A percentile compares a stretch with the other conserved stretches of the same genome.
phyloP scores from a whole-genome alignment of 345 rosid genomes.

The thale cress (Arabidopsis thaliana) region TAIR10.1 NC_003074.8:73001-73500 shows the following conservation, averaged over 20 bases:
- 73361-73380: conserved; percentile 11
- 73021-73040: conserved; percentile 65
- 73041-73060: conserved; percentile 67
- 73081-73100: conserved; percentile 89
- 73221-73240: background rate
- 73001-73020: conserved; percentile 67
- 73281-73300: background rate
- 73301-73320: background rate
- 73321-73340: conserved; percentile 10
- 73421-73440: conserved; percentile 25
- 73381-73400: conserved; percentile 43
- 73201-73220: background rate
- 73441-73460: conserved; percentile 33
- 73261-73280: conserved; percentile 1
- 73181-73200: conserved; percentile 1
- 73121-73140: conserved; percentile 76
- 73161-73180: background rate
- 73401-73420: conserved; percentile 37
- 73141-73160: conserved; percentile 50
- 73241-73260: background rate
- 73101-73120: conserved; percentile 64
- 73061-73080: conserved; percentile 80
- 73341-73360: background rate
- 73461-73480: conserved; percentile 47
- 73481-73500: conserved; percentile 32